Percentiles rank a stretch among this genome's conserved stretches.
Evolutionary conservation across 768 basidiomycete species (phyloP).

Genomic region (Pleurotus sapidus): DNA sequence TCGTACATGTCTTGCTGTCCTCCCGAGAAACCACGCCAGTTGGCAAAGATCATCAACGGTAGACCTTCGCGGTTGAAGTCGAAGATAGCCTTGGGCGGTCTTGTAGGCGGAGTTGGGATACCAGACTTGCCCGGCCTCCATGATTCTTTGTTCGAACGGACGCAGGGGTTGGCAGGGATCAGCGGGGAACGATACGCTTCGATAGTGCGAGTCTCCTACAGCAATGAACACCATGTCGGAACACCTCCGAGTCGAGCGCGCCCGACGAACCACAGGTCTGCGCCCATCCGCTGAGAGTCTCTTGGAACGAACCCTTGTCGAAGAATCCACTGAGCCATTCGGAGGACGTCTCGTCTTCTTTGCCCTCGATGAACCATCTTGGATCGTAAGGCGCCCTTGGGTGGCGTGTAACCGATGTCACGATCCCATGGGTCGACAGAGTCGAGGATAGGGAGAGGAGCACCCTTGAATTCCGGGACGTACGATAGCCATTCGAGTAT

Average conservation of each 20-base stretch:
- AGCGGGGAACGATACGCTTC: slow-evolving; percentile 97
- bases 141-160: slow-evolving; percentile 97
- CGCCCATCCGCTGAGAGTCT: slow-evolving; percentile 98
- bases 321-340: slow-evolving; percentile 91
- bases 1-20: slow-evolving; percentile 99
- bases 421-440: slow-evolving; percentile 87
- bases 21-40: slow-evolving; percentile 99
- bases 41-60: slow-evolving; percentile 97
- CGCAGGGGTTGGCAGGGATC: slow-evolving; percentile 95
- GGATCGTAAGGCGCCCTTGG: slow-evolving; percentile 97
- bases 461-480: slow-evolving; percentile 81
- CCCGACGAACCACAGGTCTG: slow-evolving; percentile 98
- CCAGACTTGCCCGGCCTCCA: slow-evolving; percentile 99
- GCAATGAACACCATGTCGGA: slow-evolving; percentile 98
- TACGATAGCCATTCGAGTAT: slow-evolving; percentile 96
- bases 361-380: slow-evolving; percentile 97
- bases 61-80: slow-evolving; percentile 97
- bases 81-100: slow-evolving; percentile 98
- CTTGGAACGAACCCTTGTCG: slow-evolving; percentile 97
- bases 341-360: slow-evolving; percentile 74
- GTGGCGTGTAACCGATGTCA: slow-evolving; percentile 83
- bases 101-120: slow-evolving; percentile 99
- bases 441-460: slow-evolving; percentile 74
- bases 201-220: slow-evolving; percentile 95
- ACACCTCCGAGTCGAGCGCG: slow-evolving; percentile 96